Percentiles rank a stretch among this genome's conserved stretches.
Conservation (phyloP, 1,284 basidiomycete genomes). For the Ganoderma resinaceum region DNA sequence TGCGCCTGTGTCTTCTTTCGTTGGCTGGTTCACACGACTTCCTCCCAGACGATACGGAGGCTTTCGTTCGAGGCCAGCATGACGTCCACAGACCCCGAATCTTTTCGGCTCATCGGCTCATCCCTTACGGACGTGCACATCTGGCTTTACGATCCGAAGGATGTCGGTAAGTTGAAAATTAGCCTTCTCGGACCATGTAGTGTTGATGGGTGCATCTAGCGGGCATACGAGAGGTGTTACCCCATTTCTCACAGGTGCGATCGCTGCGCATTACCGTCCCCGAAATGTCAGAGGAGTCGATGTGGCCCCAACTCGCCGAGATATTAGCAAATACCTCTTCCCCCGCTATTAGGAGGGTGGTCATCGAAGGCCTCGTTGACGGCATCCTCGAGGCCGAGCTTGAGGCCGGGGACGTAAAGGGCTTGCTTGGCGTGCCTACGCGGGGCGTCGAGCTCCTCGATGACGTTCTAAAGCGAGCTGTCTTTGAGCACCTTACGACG, state of each 20-base stretch:
- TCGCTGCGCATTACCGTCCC: not conserved
- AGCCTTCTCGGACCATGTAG: no score
- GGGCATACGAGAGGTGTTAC: not conserved
- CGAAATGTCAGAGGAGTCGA: not conserved
- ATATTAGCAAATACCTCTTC: not conserved
- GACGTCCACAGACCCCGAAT: not conserved
- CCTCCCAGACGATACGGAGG: not conserved
- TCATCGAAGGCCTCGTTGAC: not conserved
- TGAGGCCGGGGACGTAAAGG: not conserved
- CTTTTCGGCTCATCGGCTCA: not conserved
- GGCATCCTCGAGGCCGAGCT: not conserved
- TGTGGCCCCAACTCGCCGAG: not conserved
- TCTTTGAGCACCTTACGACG: not conserved
- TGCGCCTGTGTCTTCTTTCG: not conserved
- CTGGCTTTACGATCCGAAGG: not conserved
- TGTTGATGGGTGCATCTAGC: not conserved
- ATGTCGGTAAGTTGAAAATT: not conserved
- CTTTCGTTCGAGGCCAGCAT: not conserved
- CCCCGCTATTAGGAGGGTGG: not conserved
- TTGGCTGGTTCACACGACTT: not conserved
- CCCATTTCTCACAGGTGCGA: not conserved
- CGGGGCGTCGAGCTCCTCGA: not conserved
- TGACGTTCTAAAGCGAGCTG: not conserved
- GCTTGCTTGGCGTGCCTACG: not conserved
- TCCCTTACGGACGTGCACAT: not conserved